These are phyloP conservation scores for Macrolepiota dolichaula DNA, from an alignment of 768 basidiomycete species.

Conservation along the genomic window DNA sequence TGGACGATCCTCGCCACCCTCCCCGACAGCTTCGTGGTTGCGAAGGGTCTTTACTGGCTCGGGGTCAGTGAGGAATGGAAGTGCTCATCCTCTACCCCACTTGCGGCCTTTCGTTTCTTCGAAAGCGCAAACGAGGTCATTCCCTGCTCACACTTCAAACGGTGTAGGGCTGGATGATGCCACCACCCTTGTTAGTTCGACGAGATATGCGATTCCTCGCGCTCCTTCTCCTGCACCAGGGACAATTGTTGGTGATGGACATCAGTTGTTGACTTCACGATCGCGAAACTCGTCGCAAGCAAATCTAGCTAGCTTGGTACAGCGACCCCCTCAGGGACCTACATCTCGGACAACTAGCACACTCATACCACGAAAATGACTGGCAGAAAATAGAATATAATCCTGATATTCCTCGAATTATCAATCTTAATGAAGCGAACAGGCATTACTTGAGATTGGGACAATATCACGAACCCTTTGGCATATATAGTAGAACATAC, in stretches of 20 bases:
- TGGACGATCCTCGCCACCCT: slow-evolving; percentile 31
- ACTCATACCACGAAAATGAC: background rate
- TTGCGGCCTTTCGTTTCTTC: slow-evolving; percentile 9
- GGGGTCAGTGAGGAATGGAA: background rate
- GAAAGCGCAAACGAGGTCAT: background rate
- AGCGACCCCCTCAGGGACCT: slow-evolving; percentile 31
- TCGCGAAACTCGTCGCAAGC: slow-evolving; percentile 69
- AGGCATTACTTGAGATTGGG: too few relatives aligned
- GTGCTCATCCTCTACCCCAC: slow-evolving; percentile 13
- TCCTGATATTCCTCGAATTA: background rate
- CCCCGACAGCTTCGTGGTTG: slow-evolving; percentile 26
- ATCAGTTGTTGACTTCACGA: slow-evolving; percentile 46
- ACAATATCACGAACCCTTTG: too few relatives aligned
- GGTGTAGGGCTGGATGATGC: slow-evolving; percentile 16
- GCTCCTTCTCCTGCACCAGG: slow-evolving; percentile 46
- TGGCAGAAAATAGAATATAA: background rate
- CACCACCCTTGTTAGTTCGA: slow-evolving; percentile 29
- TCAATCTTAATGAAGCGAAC: too few relatives aligned
- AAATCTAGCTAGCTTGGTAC: slow-evolving; percentile 51
- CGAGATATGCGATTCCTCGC: slow-evolving; percentile 38
- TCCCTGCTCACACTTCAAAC: background rate
- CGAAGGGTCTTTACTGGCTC: slow-evolving; percentile 29
- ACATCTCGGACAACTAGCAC: background rate
- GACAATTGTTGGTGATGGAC: slow-evolving; percentile 30
- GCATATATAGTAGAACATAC: too few relatives aligned